These are phyloP conservation scores for Casuarina cunninghamiana DNA, from an alignment of 306 rosid species.

Conservation along the genomic window DNA sequence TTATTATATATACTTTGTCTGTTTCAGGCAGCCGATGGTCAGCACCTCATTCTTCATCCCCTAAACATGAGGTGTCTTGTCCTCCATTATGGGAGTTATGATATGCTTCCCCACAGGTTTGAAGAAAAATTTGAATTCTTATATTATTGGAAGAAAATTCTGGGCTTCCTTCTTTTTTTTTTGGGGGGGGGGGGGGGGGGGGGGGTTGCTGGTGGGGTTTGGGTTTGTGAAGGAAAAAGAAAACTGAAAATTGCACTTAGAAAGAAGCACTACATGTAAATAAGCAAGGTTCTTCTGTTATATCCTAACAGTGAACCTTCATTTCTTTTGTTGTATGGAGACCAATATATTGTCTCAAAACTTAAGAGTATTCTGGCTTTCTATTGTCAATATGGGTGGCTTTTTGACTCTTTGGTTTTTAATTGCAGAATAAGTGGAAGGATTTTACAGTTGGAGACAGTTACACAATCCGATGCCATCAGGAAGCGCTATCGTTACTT, in stretches of 20 bases:
- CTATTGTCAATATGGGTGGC: background rate
- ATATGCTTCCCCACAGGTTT: conserved; percentile 84
- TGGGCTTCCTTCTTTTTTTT: too few species aligned
- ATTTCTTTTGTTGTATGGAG: background rate
- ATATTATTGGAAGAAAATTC: conserved; percentile 4
- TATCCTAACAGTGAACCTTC: background rate
- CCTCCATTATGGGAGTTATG: conserved; percentile 75
- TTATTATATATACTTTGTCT: conserved; percentile 32
- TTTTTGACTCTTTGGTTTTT: conserved; percentile 22
- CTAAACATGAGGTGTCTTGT: conserved; percentile 87
- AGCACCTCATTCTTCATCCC: conserved; percentile 93
- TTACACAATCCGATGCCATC: conserved; percentile 83
- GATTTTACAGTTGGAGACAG: conserved; percentile 75
- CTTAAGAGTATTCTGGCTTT: background rate
- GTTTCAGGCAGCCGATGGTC: conserved; percentile 94
- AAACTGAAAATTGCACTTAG: background rate
- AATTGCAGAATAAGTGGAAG: conserved; percentile 77
- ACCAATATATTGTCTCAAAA: background rate
- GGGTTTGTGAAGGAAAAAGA: too few species aligned
- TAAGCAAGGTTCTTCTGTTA: background rate
- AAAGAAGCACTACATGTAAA: background rate
- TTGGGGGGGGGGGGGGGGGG: too few species aligned
- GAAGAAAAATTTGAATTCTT: conserved; percentile 20
- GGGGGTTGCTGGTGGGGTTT: too few species aligned
- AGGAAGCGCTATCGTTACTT: conserved; percentile 84